These are phyloP conservation scores for Suillus lakei DNA, from an alignment of 768 basidiomycete genomes.

Conservation along the genomic window DNA sequence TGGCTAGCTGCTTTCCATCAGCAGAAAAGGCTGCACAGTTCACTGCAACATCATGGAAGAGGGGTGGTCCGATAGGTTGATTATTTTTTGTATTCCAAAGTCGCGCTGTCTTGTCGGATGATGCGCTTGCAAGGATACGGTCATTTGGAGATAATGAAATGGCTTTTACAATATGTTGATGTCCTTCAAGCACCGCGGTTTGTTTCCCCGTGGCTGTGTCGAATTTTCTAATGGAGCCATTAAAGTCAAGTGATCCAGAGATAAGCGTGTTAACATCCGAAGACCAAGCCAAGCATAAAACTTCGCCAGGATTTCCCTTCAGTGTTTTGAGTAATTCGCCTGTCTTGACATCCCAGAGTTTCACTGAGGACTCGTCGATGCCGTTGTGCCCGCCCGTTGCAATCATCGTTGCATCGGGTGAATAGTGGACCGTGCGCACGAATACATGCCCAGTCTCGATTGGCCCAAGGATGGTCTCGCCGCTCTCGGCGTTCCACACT, in stretches of 20 bases:
- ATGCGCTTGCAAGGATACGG: slow-evolving; percentile 1
- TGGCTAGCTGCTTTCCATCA: neutral
- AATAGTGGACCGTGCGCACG: neutral
- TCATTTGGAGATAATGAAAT: neutral
- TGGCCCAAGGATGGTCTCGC: neutral
- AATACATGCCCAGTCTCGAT: neutral
- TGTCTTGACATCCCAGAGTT: neutral
- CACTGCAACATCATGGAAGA: neutral
- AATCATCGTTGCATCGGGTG: slow-evolving; percentile 1
- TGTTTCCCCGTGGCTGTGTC: neutral
- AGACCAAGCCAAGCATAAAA: slow-evolving; percentile 4
- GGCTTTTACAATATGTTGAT: neutral
- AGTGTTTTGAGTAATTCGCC: neutral
- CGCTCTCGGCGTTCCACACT: neutral
- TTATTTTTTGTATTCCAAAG: neutral
- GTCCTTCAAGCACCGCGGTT: neutral
- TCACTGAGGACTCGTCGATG: neutral
- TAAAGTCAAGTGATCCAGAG: neutral
- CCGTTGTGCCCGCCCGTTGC: neutral
- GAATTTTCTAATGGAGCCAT: neutral
- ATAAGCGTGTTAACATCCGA: neutral
- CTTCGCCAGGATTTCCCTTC: neutral
- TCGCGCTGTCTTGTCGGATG: neutral
- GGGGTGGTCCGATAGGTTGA: slow-evolving; percentile 1
- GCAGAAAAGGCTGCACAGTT: neutral